Base-by-base conservation (phyloP, 352 stramenopile genomes). In the Pilasporangium apinafurcum region DNA sequence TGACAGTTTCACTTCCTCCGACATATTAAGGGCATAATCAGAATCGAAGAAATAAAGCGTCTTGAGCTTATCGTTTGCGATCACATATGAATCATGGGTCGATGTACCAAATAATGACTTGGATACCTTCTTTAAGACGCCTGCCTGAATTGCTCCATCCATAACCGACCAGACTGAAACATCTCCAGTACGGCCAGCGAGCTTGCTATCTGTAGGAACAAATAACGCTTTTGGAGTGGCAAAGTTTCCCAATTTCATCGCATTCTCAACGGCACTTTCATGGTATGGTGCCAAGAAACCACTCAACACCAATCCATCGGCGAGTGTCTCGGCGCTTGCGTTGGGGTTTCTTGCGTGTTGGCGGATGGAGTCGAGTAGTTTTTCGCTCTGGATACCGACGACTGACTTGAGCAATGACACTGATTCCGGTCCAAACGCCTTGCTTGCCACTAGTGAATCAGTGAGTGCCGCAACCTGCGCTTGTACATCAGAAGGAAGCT, bases 241-340 rank as follows among this genome's bases (percentile, higher is more conserved):
- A 30, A 62, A 66, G 14, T 54, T 54, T 37, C 62, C 42, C 10
- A 59, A 35, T 30, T 47, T 47, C n/a, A 30, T 37, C 27, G 37
- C 16, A 5, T 20, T 21, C 36, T 44, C 47, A 4, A 28, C 51
- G 17, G 50, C 20, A 25, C 48, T 63, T 49, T 53, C 37, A 26
- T 53, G 21, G 28, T 51, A 40, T 25, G 48, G 56, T 18, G 48
- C 45, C 32, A 72, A 37, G 25, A 72, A 53, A 22, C 57, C 62
- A 34, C 48, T 68, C 24, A 68, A 49, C 43, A 67, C 49, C 13
- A 71, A 38, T 5, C 45, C 57, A 44, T 68, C 62, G 24, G 46
- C 57, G 22, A 53, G 29, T 21, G 57, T 44, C 44, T 63, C 38
- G 21, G 51, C 39, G 36, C 37, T 32, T 33, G 61, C 30, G 18